phyloP scores from a whole-genome alignment of 441 rosid species.

The Adansonia grandidieri region DNA sequence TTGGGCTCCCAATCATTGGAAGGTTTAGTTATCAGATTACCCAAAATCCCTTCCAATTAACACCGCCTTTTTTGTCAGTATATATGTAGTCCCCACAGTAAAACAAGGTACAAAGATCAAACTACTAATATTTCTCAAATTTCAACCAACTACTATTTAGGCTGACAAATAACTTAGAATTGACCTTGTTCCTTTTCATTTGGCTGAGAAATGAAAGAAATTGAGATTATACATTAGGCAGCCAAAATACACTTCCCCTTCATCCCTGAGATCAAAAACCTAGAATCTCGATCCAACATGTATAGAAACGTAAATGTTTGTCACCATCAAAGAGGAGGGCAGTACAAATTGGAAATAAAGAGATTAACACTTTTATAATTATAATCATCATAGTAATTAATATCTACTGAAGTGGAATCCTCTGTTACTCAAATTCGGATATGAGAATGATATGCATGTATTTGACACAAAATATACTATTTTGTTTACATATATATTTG shows the following conservation, averaged over 20 bases:
- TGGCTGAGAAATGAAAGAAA: neutral
- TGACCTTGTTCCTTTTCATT: neutral
- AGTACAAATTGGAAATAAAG: too few species aligned
- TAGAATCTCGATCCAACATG: too few species aligned
- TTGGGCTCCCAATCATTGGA: slow-evolving; percentile 31
- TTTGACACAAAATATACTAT: too few species aligned
- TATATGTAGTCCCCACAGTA: slow-evolving; percentile 34
- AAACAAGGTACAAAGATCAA: slow-evolving; percentile 39
- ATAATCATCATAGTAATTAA: too few species aligned
- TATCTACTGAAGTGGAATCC: too few species aligned
- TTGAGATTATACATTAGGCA: neutral
- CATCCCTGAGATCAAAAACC: neutral
- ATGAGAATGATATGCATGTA: too few species aligned
- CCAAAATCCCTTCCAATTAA: slow-evolving; percentile 20
- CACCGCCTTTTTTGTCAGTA: slow-evolving; percentile 42
- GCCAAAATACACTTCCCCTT: slow-evolving; percentile 16
- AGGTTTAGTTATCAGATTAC: slow-evolving; percentile 18
- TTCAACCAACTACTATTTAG: slow-evolving; percentile 18
- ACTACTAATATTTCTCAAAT: slow-evolving; percentile 6
- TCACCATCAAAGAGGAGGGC: too few species aligned
- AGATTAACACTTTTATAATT: too few species aligned
- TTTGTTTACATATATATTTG: too few species aligned
- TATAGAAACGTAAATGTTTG: too few species aligned
- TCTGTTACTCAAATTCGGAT: too few species aligned
- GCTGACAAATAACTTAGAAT: neutral